These are phyloP conservation scores for Yamadazyma triangularis DNA, from an alignment of 1,139 yeast species.

Conservation along the genomic window DNA sequence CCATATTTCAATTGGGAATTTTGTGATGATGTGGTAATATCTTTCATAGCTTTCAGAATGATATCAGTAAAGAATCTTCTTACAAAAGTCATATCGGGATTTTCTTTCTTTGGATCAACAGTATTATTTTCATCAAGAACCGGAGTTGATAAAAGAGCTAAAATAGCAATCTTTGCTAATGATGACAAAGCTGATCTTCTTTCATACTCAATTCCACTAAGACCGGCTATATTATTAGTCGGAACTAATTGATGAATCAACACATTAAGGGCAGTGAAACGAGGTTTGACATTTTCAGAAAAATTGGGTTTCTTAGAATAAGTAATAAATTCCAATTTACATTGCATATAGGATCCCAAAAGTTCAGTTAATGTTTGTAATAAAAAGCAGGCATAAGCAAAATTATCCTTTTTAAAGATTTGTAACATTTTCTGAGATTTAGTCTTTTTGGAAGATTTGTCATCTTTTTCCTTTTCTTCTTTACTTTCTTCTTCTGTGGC, in stretches of 20 bases:
- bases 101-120: constrained; percentile 48
- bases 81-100: constrained; percentile 66
- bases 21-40: constrained; percentile 25
- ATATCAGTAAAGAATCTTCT: constrained; percentile 73
- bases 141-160: constrained; percentile 58
- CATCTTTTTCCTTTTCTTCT: constrained; percentile 6
- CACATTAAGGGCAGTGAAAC: constrained; percentile 73
- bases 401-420: constrained; percentile 40
- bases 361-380: constrained; percentile 68
- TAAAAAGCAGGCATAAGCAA: constrained; percentile 64
- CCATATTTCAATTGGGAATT: constrained; percentile 40
- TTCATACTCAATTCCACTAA: constrained; percentile 29
- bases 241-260: constrained; percentile 74
- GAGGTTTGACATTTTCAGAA: constrained; percentile 43
- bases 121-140: constrained; percentile 36
- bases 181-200: constrained; percentile 44
- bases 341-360: constrained; percentile 70
- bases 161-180: constrained; percentile 49
- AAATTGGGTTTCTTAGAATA: constrained; percentile 54
- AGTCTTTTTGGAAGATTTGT: constrained; percentile 13
- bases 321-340: constrained; percentile 78
- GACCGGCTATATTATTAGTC: constrained; percentile 30
- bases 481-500: constrained; percentile 19
- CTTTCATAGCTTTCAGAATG: constrained; percentile 58
- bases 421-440: constrained; percentile 20